Conservation (phyloP, 768 basidiomycete species). For the Pholiota conissans region DNA sequence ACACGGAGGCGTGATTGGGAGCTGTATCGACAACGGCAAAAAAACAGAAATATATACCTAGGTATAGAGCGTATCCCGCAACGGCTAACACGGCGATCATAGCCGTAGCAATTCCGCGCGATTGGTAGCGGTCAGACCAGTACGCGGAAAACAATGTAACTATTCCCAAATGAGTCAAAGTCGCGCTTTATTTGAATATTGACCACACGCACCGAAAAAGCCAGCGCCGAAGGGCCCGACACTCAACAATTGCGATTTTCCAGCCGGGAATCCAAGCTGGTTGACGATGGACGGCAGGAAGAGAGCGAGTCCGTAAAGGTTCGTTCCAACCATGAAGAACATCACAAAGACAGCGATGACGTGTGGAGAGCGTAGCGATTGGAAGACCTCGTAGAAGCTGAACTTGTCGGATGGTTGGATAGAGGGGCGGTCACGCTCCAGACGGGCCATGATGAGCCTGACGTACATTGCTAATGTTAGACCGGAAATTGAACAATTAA, state of each 20-base stretch:
- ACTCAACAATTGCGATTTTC: conserved; percentile 34
- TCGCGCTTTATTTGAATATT: not conserved
- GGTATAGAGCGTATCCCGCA: conserved; percentile 27
- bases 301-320: conserved; percentile 33
- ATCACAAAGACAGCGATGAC: conserved; percentile 33
- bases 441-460: conserved; percentile 28
- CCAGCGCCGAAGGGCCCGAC: conserved; percentile 37
- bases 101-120: conserved; percentile 23
- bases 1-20: not conserved
- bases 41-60: conserved; percentile 18
- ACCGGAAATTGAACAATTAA: not conserved
- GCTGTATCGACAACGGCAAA: not conserved
- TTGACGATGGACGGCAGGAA: conserved; percentile 38
- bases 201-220: conserved; percentile 29
- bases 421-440: conserved; percentile 33
- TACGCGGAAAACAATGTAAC: conserved; percentile 23
- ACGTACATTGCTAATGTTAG: not conserved
- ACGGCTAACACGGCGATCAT: conserved; percentile 20
- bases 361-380: conserved; percentile 31
- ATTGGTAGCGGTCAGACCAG: conserved; percentile 23
- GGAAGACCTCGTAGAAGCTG: conserved; percentile 29
- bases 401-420: conserved; percentile 30
- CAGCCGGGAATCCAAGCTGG: conserved; percentile 33
- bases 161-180: not conserved
- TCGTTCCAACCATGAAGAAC: conserved; percentile 36